Conservation (phyloP, 306 rosid genomes). For the Vicia sativa region DNA sequence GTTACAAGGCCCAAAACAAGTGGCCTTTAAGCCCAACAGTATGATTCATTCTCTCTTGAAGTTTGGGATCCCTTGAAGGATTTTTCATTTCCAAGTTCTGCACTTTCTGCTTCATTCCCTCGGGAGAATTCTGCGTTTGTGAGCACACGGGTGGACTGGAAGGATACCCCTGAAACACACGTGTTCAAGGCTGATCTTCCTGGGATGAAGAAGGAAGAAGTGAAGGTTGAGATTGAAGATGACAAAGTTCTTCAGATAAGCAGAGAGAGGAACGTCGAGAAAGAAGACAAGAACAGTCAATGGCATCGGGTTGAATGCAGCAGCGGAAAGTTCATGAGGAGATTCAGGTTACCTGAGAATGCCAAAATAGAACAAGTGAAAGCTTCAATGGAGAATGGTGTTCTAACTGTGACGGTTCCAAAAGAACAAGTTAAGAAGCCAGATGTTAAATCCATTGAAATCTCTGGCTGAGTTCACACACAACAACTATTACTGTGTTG, state of each 20-base stretch:
- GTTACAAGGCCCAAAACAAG: too few species aligned
- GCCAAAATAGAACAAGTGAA: constrained; percentile 34
- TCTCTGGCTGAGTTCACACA: constrained; percentile 25
- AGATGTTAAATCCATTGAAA: constrained; percentile 37
- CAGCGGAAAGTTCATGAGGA: constrained; percentile 44
- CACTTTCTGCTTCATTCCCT: constrained; percentile 25
- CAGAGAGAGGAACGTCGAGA: constrained; percentile 45
- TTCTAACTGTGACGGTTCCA: constrained; percentile 47
- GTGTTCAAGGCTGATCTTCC: constrained; percentile 53
- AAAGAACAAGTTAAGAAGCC: constrained; percentile 43
- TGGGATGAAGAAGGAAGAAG: constrained; percentile 46
- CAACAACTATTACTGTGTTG: not conserved
- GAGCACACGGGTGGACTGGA: constrained; percentile 44
- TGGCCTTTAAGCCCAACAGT: too few species aligned
- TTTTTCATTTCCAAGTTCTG: too few species aligned
- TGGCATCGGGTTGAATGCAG: constrained; percentile 51
- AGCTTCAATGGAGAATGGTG: constrained; percentile 52
- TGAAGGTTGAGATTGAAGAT: constrained; percentile 45
- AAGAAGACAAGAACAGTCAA: constrained; percentile 43
- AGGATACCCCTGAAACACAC: constrained; percentile 50
- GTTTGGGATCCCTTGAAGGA: not conserved
- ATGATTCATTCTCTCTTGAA: too few species aligned
- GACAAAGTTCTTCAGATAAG: constrained; percentile 48
- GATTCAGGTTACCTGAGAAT: constrained; percentile 44
- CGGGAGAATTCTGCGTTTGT: constrained; percentile 38